Percentiles rank a stretch among this genome's conserved stretches.
Conservation (phyloP, 1,139 yeast species). For the Candida sanyaensis region DNA sequence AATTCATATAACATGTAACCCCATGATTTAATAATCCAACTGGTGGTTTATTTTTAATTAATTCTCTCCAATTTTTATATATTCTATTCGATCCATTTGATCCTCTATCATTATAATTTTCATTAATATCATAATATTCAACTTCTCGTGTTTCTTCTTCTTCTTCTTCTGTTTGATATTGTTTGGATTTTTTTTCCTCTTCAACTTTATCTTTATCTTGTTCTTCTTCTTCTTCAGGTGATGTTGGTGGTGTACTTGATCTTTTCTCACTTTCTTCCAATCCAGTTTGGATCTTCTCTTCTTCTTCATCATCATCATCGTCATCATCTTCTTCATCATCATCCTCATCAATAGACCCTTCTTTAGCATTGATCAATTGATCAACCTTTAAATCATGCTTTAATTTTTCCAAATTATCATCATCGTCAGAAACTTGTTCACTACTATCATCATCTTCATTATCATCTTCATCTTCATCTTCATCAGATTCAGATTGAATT, state of each 20-base stretch:
- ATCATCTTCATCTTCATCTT: slow-evolving; percentile 22
- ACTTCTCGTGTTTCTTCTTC: neutral
- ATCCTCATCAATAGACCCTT: slow-evolving; percentile 21
- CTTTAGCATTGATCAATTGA: slow-evolving; percentile 20
- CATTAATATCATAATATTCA: slow-evolving; percentile 51
- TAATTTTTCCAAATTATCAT: slow-evolving; percentile 33
- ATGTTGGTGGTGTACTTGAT: slow-evolving; percentile 42
- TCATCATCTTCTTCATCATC: slow-evolving; percentile 28
- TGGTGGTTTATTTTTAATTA: slow-evolving; percentile 43
- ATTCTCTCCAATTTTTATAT: slow-evolving; percentile 61
- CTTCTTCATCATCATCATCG: slow-evolving; percentile 20
- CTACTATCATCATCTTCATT: slow-evolving; percentile 4
- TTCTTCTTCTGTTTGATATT: neutral
- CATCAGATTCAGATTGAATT: slow-evolving; percentile 15
- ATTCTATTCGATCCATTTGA: slow-evolving; percentile 57
- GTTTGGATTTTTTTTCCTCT: neutral
- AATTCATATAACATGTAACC: slow-evolving; percentile 94
- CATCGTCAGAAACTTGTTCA: slow-evolving; percentile 12
- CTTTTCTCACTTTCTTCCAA: neutral
- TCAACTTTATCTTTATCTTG: neutral
- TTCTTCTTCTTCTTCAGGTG: slow-evolving; percentile 38
- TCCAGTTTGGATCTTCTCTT: slow-evolving; percentile 19
- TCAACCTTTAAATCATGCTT: slow-evolving; percentile 38
- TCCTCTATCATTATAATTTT: slow-evolving; percentile 55
- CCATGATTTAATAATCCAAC: slow-evolving; percentile 87